Base-by-base conservation (phyloP, 495 filamentous ascomycete genomes). In the Xylaria flabelliformis region DNA sequence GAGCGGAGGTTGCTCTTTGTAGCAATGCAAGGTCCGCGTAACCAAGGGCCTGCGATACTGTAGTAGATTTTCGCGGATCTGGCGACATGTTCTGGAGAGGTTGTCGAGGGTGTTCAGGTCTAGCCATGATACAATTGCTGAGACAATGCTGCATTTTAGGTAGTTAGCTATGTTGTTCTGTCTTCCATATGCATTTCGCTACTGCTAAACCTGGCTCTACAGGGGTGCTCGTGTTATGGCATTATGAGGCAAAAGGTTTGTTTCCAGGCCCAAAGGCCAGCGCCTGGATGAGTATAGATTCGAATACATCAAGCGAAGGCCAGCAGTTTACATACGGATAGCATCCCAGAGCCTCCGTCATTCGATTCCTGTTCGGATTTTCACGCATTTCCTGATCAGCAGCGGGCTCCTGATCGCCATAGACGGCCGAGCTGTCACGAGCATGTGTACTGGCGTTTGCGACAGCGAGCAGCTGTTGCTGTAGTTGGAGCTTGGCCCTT, bases 51-150 rank as follows among this genome's bases (percentile, higher is more conserved):
- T 85, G 78, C 93, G 91, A 78, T 92, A 94, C 70, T 92, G 92
- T 26, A 94, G 80, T 15, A 97, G 84, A 73, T 90, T 92, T 48
- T 83, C 87, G 73, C 91, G 91, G 71, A 95, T 88, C 75, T 93
- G 92, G 36, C 91, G 91, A 80, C 94, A 97, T 55, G 92, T 94
- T 46, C 86, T 85, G 70, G 94, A 92, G 21, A 97, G 87, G 64
- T 88, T 89, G 80, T 97, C 90, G 72, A 97, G 89, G 19, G 92
- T 91, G 80, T 95, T 97, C 19, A 97, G 88, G 79, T 97, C 94
- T 73, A 97, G 86, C 74, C 86, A 84, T 36, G 88, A 87, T 36
- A 91, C 90, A 67, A 97, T 88, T 71, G 90, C 88, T 72, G 88
- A 90, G 80, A 92, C 88, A 74, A 97, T 90, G 71, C 94, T 97